A percentile compares a stretch with the other conserved stretches of the same genome.
These are phyloP conservation scores for Globisporangium paroecandrum DNA, from an alignment of 352 stramenopile genomes.

Conservation along the genomic window DNA sequence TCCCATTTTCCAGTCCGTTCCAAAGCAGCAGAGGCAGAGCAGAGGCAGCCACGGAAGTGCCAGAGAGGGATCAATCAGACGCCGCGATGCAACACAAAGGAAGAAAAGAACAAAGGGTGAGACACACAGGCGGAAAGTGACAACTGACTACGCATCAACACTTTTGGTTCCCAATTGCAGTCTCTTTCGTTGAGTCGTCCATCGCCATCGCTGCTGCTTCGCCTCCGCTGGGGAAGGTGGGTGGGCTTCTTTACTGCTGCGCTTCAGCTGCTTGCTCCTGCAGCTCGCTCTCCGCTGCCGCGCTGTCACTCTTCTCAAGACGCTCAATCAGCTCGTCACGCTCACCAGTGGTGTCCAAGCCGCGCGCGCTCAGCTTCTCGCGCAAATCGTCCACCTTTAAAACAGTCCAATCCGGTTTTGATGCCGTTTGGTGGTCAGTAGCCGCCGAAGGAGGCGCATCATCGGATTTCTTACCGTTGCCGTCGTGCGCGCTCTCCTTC, in stretches of 20 bases:
- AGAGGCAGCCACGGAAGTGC: background rate
- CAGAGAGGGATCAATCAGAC: background rate
- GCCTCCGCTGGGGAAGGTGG: background rate
- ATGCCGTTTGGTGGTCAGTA: slow-evolving; percentile 16
- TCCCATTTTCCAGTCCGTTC: slow-evolving; percentile 1
- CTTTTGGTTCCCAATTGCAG: background rate
- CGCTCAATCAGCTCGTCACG: slow-evolving; percentile 16
- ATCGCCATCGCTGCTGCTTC: background rate
- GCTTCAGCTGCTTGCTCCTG: background rate
- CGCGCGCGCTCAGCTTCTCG: slow-evolving; percentile 20
- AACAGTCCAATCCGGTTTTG: slow-evolving; percentile 23
- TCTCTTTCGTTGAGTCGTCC: background rate
- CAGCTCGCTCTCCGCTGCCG: background rate
- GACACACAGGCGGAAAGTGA: slow-evolving; percentile 14
- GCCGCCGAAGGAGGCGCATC: slow-evolving; percentile 12
- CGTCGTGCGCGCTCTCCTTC: slow-evolving; percentile 19
- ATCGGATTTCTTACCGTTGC: slow-evolving; percentile 23
- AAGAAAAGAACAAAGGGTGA: slow-evolving; percentile 17
- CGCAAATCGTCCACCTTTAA: slow-evolving; percentile 24
- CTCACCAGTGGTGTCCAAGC: slow-evolving; percentile 16
- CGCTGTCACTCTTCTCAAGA: slow-evolving; percentile 6
- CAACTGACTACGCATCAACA: slow-evolving; percentile 16
- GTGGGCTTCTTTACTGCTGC: background rate
- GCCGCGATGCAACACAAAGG: slow-evolving; percentile 10
- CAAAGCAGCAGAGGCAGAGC: background rate